Base-by-base conservation (phyloP, 768 basidiomycete species). In the Russula lepida region DNA sequence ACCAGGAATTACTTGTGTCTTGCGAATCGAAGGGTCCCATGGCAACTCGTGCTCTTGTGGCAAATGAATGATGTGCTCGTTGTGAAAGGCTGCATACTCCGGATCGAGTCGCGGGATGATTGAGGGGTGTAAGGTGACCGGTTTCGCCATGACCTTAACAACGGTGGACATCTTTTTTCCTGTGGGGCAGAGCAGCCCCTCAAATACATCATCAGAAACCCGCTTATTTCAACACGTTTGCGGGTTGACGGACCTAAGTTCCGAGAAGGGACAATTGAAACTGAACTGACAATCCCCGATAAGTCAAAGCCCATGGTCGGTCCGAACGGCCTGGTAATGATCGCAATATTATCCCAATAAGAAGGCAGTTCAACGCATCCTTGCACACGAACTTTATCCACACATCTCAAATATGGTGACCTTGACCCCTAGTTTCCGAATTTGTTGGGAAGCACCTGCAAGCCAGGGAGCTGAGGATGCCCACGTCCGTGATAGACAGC, bases 401-500 rank as follows among this genome's bases (percentile, higher is more conserved):
- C n/a, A 28, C 6, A 6, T 25, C 27, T 33, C 39, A 17, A 25
- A 62, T 56, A 68, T 67, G 56, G 57, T 68, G 39, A 53, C 65
- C 33, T 75, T 76, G 57, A 75, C 71, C 11, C 12, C 73, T 89
- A 23, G 69, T 78, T 28, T 67, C 77, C 47, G 76, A 81, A 58
- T 92, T 84, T 72, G 74, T 79, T 39, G 85, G 86, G 23, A 81
- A 78, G 68, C 68, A 76, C 27, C 68, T 91, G 62, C 73, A 80
- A n/a, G n/a, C 33, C 35, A 13, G 35, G 47, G 73, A 72, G 2
- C 73, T 92, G 27, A 78, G 88, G 57, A 92, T 91, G 0, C 91
- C 91, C 19, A 89, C 88, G 1, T 73, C 91, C 64, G 75, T 93
- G 62, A 82, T 93, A 64, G 89, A 94, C 73, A 81, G 87, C 27